These are phyloP conservation scores for Penicillium olsonii DNA, from an alignment of 2,329 filamentous ascomycete genomes.

Conservation along the genomic window DNA sequence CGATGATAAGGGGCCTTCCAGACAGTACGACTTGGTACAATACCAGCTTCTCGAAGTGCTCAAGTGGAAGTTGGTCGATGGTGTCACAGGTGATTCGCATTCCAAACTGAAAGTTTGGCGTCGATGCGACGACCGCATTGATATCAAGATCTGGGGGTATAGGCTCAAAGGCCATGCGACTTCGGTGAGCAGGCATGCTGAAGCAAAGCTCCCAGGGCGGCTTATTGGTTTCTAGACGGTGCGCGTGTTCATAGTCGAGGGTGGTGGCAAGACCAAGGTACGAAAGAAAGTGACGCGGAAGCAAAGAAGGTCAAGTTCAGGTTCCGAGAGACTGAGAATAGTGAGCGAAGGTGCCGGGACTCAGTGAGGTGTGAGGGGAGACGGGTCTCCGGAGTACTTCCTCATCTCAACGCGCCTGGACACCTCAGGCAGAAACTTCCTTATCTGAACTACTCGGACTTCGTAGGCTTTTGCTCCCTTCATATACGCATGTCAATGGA, in stretches of 20 bases:
- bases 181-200: slow-evolving; percentile 74
- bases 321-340: too few relatives aligned
- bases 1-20: slow-evolving; percentile 86
- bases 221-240: background rate
- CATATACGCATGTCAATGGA: too few relatives aligned
- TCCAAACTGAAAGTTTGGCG: slow-evolving; percentile 84
- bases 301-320: too few relatives aligned
- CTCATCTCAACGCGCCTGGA: background rate
- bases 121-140: slow-evolving; percentile 70
- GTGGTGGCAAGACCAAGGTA: too few relatives aligned
- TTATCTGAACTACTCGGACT: too few relatives aligned
- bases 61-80: slow-evolving; percentile 73
- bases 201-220: background rate
- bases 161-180: slow-evolving; percentile 87
- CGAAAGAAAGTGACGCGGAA: too few relatives aligned
- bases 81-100: slow-evolving; percentile 76
- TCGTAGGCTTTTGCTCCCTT: too few relatives aligned
- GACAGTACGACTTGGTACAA: slow-evolving; percentile 78
- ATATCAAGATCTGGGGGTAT: slow-evolving; percentile 85
- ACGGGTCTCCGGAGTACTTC: background rate
- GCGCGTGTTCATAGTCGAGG: background rate
- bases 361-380: too few relatives aligned
- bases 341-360: too few relatives aligned
- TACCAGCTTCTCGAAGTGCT: slow-evolving; percentile 83
- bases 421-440: background rate